Evolutionary conservation across 2,329 filamentous ascomycete species (phyloP).

Genomic region (Neophaeococcomyces mojaviensis): DNA sequence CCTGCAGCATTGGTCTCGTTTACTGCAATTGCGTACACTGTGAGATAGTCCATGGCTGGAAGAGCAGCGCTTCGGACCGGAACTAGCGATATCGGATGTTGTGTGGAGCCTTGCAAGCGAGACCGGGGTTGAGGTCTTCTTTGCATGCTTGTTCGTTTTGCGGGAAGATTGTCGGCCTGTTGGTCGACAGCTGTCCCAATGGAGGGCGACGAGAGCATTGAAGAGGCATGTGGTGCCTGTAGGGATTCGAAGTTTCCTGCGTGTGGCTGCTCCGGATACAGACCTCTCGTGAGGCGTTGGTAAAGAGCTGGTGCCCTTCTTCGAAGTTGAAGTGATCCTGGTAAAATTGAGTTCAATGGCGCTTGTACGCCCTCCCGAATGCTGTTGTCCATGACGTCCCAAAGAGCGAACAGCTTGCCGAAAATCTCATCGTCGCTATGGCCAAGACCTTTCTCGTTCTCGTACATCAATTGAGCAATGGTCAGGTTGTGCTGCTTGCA

Average conservation of each 20-base stretch:
- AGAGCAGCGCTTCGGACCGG: conserved; percentile 14
- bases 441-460: conserved; percentile 19
- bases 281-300: conserved; percentile 15
- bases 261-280: conserved; percentile 14
- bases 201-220: conserved; percentile 2
- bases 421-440: conserved; percentile 15
- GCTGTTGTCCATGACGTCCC: conserved; percentile 19
- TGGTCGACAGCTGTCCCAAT: not conserved
- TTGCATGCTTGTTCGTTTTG: conserved; percentile 3
- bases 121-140: conserved; percentile 6
- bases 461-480: conserved; percentile 18
- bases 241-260: not conserved
- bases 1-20: conserved; percentile 18
- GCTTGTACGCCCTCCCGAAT: conserved; percentile 19
- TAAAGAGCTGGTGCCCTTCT: conserved; percentile 17
- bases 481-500: conserved; percentile 19
- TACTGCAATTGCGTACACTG: conserved; percentile 17
- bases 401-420: conserved; percentile 15
- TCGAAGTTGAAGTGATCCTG: conserved; percentile 16
- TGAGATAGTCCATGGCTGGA: conserved; percentile 18
- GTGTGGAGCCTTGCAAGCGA: conserved; percentile 12
- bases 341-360: conserved; percentile 12
- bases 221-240: not conserved
- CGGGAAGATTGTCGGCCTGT: not conserved
- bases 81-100: conserved; percentile 14